Conservation (phyloP, 1,284 basidiomycete genomes). For the Cutaneotrichosporon sp. region DNA sequence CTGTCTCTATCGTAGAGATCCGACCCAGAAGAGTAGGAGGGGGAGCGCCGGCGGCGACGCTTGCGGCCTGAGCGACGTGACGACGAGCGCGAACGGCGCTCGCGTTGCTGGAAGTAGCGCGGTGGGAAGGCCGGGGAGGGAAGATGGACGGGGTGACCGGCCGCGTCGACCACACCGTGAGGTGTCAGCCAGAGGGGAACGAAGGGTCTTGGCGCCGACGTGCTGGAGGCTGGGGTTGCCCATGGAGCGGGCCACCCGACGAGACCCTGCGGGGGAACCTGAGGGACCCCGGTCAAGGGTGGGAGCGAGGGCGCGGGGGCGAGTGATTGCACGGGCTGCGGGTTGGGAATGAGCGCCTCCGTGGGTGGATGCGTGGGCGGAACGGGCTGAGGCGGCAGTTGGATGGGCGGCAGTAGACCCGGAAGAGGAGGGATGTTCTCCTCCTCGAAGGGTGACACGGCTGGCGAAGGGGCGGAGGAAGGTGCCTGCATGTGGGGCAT, state of each 20-base stretch:
- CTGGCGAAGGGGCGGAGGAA: not conserved
- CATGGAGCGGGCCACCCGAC: not conserved
- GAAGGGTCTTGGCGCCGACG: not conserved
- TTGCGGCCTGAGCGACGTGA: not conserved
- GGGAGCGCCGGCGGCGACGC: not conserved
- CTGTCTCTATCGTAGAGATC: not conserved
- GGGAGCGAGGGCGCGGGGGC: not conserved
- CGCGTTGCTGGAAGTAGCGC: no score
- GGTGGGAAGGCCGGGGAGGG: not conserved
- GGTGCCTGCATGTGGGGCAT: no score
- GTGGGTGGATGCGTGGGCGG: not conserved
- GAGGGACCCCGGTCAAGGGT: not conserved
- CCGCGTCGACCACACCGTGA: conserved; percentile 3
- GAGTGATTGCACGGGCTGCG: not conserved
- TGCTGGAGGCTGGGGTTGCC: not conserved
- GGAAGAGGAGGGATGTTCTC: not conserved
- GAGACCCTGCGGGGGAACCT: not conserved
- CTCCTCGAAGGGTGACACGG: not conserved
- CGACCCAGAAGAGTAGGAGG: not conserved
- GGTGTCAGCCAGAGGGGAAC: conserved; percentile 9
- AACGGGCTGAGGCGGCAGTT: not conserved
- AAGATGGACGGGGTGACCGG: conserved; percentile 2
- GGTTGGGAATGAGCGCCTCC: not conserved
- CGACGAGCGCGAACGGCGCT: no score
- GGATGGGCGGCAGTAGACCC: not conserved